phyloP scores from a whole-genome alignment of 164 flowering plant species.

The Umbilicus rupestris region DNA sequence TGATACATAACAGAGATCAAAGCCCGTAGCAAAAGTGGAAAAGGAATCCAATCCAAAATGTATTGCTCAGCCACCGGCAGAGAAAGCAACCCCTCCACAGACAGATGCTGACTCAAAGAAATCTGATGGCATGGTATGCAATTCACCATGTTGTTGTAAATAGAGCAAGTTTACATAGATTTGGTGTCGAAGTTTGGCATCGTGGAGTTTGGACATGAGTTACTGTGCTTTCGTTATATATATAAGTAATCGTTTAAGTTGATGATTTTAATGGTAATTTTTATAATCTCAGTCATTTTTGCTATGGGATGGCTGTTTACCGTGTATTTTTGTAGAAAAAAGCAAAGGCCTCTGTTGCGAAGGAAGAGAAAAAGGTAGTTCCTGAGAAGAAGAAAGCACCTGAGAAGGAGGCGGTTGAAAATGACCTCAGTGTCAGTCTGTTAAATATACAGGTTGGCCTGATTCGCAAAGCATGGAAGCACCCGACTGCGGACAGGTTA shows the following conservation, averaged over 20 bases:
- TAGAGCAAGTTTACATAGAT: not conserved
- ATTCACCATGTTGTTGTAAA: not conserved
- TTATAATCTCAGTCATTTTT: not conserved
- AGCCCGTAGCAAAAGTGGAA: constrained; percentile 25
- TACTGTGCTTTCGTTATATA: no score
- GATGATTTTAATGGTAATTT: not conserved
- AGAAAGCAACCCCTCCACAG: constrained; percentile 30
- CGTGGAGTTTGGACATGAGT: no score
- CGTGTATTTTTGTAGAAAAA: constrained; percentile 11
- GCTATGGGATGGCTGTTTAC: not conserved
- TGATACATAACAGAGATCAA: constrained; percentile 28
- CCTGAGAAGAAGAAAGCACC: constrained; percentile 49
- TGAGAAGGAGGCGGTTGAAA: constrained; percentile 40
- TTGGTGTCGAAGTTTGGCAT: not conserved
- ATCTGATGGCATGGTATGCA: constrained; percentile 34
- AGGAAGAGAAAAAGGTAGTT: constrained; percentile 27
- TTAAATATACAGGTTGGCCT: constrained; percentile 84
- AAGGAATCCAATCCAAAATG: constrained; percentile 32
- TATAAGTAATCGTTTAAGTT: not conserved
- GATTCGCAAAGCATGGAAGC: constrained; percentile 91
- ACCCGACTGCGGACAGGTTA: constrained; percentile 98
- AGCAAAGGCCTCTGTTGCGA: constrained; percentile 26
- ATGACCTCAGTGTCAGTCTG: constrained; percentile 59
- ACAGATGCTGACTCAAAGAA: constrained; percentile 28
- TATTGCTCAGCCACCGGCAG: constrained; percentile 24